Conservation (phyloP, 2,329 filamentous ascomycete genomes). For the Corinectria fuckeliana region DNA sequence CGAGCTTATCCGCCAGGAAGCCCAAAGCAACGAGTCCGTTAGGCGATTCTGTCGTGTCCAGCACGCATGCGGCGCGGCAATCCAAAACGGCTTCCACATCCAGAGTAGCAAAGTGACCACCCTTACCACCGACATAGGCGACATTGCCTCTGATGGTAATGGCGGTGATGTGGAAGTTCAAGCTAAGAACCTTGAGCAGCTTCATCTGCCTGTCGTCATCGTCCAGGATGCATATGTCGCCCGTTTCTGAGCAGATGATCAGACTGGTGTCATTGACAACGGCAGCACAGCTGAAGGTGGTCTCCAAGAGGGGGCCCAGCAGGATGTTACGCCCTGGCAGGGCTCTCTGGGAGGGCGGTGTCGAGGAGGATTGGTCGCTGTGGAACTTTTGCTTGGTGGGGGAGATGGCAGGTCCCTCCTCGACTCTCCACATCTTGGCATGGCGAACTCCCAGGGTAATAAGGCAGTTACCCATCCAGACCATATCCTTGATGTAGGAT, state of each 20-base stretch:
- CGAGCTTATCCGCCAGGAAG: slow-evolving; percentile 69
- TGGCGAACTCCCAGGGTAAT: slow-evolving; percentile 90
- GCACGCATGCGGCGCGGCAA: slow-evolving; percentile 47
- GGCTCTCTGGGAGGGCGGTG: slow-evolving; percentile 59
- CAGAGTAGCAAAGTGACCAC: slow-evolving; percentile 63
- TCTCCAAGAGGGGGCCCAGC: slow-evolving; percentile 80
- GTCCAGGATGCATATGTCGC: slow-evolving; percentile 88
- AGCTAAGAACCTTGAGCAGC: slow-evolving; percentile 68
- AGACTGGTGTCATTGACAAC: slow-evolving; percentile 74
- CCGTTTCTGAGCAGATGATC: slow-evolving; percentile 84
- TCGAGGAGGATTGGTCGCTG: slow-evolving; percentile 47
- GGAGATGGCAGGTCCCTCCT: slow-evolving; percentile 66
- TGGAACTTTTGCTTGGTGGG: slow-evolving; percentile 68
- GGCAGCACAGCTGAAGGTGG: slow-evolving; percentile 81
- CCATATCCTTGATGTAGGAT: slow-evolving; percentile 82
- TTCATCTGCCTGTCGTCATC: slow-evolving; percentile 76
- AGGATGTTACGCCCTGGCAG: slow-evolving; percentile 87
- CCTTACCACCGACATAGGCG: slow-evolving; percentile 73
- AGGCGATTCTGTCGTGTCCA: slow-evolving; percentile 47
- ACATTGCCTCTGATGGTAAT: slow-evolving; percentile 65
- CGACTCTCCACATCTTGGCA: slow-evolving; percentile 90
- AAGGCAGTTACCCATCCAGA: slow-evolving; percentile 85
- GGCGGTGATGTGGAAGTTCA: slow-evolving; percentile 73
- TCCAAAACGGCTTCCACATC: slow-evolving; percentile 58
- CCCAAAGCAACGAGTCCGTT: slow-evolving; percentile 70